phyloP scores from a whole-genome alignment of 1,139 yeast species.

The Debaryomyces sp. region DNA sequence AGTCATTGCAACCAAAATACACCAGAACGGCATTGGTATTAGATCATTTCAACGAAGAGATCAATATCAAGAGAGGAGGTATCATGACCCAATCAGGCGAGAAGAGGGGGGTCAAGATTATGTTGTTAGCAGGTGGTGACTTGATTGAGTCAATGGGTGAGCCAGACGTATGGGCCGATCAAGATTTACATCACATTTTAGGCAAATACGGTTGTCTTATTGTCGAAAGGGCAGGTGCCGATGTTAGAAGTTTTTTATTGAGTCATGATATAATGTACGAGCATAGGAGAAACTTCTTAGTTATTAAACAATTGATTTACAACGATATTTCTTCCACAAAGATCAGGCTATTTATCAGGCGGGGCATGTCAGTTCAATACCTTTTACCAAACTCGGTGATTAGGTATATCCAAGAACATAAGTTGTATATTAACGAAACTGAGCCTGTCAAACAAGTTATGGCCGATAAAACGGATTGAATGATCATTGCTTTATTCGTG shows the following conservation, averaged over 20 bases:
- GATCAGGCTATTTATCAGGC: conserved; percentile 84
- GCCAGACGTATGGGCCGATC: conserved; percentile 98
- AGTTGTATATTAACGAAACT: conserved; percentile 77
- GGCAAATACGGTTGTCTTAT: conserved; percentile 96
- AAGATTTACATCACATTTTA: conserved; percentile 89
- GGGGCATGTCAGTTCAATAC: conserved; percentile 97
- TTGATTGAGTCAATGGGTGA: conserved; percentile 99
- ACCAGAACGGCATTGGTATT: conserved; percentile 94
- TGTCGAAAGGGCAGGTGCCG: conserved; percentile 95
- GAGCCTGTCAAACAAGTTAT: conserved; percentile 95
- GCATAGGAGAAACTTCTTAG: conserved; percentile 89
- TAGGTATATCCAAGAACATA: conserved; percentile 90
- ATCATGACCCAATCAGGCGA: conserved; percentile 73
- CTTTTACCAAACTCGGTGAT: conserved; percentile 92
- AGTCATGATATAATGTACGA: conserved; percentile 97
- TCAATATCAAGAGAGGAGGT: conserved; percentile 88
- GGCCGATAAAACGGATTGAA: conserved; percentile 51
- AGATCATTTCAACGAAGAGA: conserved; percentile 95
- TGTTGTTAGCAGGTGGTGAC: conserved; percentile 98
- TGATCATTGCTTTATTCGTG: not conserved
- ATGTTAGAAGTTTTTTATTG: conserved; percentile 86
- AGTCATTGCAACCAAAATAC: conserved; percentile 85
- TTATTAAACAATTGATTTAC: conserved; percentile 92
- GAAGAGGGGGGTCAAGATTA: conserved; percentile 85
- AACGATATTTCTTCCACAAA: conserved; percentile 96